These are phyloP conservation scores for Cercospora sp. DNA, from an alignment of 2,329 filamentous ascomycete species.

Conservation along the genomic window DNA sequence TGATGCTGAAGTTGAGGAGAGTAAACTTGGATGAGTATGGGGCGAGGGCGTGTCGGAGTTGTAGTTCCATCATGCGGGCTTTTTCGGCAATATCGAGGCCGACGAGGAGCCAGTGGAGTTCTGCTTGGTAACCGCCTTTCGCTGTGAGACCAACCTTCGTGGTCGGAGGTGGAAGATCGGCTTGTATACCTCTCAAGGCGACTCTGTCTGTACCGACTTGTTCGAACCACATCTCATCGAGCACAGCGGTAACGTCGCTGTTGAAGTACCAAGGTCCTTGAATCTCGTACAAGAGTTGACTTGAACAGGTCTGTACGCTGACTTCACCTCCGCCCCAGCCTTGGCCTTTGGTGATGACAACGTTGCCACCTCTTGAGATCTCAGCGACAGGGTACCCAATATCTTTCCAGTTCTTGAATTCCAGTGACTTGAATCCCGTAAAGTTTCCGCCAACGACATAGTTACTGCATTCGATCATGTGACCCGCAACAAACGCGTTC, in stretches of 20 bases:
- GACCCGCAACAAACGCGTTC: constrained; percentile 46
- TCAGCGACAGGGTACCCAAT: constrained; percentile 44
- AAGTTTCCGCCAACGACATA: constrained; percentile 50
- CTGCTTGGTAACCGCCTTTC: constrained; percentile 51
- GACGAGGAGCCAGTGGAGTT: constrained; percentile 48
- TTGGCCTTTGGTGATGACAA: constrained; percentile 44
- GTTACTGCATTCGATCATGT: constrained; percentile 48
- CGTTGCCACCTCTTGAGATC: constrained; percentile 40
- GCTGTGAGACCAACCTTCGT: constrained; percentile 55
- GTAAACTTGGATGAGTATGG: constrained; percentile 42
- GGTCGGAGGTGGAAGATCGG: constrained; percentile 51
- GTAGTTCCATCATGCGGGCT: constrained; percentile 49
- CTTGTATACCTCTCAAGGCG: constrained; percentile 49
- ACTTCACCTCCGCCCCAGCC: constrained; percentile 40
- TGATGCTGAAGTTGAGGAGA: constrained; percentile 43
- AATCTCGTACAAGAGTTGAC: constrained; percentile 57
- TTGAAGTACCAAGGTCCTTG: constrained; percentile 60
- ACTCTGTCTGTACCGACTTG: constrained; percentile 54
- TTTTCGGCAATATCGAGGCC: constrained; percentile 51
- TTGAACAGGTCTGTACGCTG: constrained; percentile 53
- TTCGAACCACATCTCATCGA: constrained; percentile 55
- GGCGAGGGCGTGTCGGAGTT: constrained; percentile 45
- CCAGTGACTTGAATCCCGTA: constrained; percentile 46
- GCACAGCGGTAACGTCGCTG: constrained; percentile 57
- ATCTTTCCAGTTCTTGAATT: constrained; percentile 45